phyloP scores from a whole-genome alignment of 2,329 filamentous ascomycete species.

The Diaporthe sp. region DNA sequence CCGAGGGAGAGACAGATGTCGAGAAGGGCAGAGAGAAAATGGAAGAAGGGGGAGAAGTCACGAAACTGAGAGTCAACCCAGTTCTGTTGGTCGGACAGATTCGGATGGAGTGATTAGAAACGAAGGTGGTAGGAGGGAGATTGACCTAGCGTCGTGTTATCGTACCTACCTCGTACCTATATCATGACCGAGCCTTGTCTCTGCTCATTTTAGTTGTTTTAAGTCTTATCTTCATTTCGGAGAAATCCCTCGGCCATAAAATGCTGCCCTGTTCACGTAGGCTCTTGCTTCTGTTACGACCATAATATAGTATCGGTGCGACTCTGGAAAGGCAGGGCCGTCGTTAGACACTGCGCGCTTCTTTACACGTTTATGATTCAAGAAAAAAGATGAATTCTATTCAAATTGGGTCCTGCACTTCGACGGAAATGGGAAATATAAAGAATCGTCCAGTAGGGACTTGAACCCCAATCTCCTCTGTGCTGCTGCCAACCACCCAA shows the following conservation, averaged over 20 bases:
- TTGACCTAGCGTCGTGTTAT: neutral
- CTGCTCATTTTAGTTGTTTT: neutral
- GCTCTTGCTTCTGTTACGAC: neutral
- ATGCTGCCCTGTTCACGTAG: neutral
- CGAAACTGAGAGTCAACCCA: neutral
- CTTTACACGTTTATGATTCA: neutral
- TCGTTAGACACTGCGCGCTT: too few species aligned
- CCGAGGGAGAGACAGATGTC: neutral
- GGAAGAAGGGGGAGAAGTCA: neutral
- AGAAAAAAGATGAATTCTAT: neutral
- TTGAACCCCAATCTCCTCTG: neutral
- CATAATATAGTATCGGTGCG: too few species aligned
- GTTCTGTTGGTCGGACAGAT: neutral
- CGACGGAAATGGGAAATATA: too few species aligned
- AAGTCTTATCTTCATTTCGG: neutral
- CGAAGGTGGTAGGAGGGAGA: neutral
- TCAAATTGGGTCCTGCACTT: neutral
- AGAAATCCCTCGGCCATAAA: too few species aligned
- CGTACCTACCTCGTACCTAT: neutral
- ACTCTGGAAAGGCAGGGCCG: neutral
- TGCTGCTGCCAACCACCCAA: neutral
- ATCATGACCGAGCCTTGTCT: neutral
- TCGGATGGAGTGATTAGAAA: neutral
- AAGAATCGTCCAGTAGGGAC: neutral
- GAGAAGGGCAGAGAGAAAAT: neutral